Evolutionary conservation across 2,329 filamentous ascomycete species (phyloP).

Genomic region (Calonectria ilicicola): DNA sequence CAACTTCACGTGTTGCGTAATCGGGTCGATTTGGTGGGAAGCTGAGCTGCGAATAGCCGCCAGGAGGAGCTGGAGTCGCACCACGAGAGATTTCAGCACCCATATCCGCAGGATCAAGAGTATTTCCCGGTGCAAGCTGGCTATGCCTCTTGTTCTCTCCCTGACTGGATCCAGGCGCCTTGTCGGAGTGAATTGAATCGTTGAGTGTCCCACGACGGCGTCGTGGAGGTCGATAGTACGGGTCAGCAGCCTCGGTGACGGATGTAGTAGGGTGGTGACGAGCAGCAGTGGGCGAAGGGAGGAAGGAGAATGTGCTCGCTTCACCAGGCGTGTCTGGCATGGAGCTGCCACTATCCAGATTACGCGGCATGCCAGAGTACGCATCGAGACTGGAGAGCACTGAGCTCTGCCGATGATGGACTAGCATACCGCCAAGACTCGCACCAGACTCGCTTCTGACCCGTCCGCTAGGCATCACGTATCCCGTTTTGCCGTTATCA

Average conservation of each 20-base stretch:
- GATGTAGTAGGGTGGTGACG: slow-evolving; percentile 58
- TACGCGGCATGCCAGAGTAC: slow-evolving; percentile 58
- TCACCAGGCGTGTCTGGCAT: slow-evolving; percentile 81
- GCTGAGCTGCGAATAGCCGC: slow-evolving; percentile 46
- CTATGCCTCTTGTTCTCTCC: slow-evolving; percentile 53
- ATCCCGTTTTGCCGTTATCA: slow-evolving; percentile 72
- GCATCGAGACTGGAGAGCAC: slow-evolving; percentile 64
- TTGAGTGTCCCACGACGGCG: slow-evolving; percentile 73
- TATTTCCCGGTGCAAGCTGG: slow-evolving; percentile 44
- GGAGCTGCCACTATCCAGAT: slow-evolving; percentile 71
- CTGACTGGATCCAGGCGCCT: slow-evolving; percentile 43
- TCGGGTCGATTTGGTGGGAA: slow-evolving; percentile 75
- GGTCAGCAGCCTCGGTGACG: slow-evolving; percentile 71
- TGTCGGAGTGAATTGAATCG: slow-evolving; percentile 49
- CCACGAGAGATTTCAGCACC: slow-evolving; percentile 57
- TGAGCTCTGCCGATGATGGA: slow-evolving; percentile 60
- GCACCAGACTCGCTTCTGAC: slow-evolving; percentile 72
- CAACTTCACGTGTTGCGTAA: slow-evolving; percentile 93
- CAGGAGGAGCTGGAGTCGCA: slow-evolving; percentile 55
- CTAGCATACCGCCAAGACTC: slow-evolving; percentile 65
- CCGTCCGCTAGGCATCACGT: slow-evolving; percentile 64
- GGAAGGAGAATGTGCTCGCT: slow-evolving; percentile 78
- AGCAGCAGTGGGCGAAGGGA: slow-evolving; percentile 68
- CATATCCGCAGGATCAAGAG: slow-evolving; percentile 54
- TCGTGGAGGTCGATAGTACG: slow-evolving; percentile 90